These are phyloP conservation scores for Pneumocystis jirovecii DNA, from an alignment of 1,139 yeast species.

Conservation along the genomic window DNA sequence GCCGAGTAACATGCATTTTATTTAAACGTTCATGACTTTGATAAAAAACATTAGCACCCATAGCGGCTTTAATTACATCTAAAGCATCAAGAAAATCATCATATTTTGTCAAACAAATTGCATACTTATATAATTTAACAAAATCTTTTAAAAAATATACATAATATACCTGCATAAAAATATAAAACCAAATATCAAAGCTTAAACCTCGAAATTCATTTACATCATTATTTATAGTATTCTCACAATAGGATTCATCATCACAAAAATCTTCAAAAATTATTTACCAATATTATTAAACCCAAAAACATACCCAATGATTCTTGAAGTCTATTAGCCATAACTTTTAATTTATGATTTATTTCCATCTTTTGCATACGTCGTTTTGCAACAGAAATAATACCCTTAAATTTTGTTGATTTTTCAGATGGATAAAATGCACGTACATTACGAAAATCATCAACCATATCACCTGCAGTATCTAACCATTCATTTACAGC, in stretches of 20 bases:
- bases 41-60: slow-evolving; percentile 58
- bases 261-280: slow-evolving; percentile 33
- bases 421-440: slow-evolving; percentile 67
- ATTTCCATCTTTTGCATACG: slow-evolving; percentile 47
- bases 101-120: slow-evolving; percentile 47
- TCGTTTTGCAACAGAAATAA: slow-evolving; percentile 39
- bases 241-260: slow-evolving; percentile 30
- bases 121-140: slow-evolving; percentile 26
- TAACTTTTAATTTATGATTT: slow-evolving; percentile 33
- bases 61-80: slow-evolving; percentile 57
- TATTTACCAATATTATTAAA: slow-evolving; percentile 26
- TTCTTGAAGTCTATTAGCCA: slow-evolving; percentile 17
- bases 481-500: slow-evolving; percentile 74
- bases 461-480: slow-evolving; percentile 66
- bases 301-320: slow-evolving; percentile 5
- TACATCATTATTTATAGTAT: slow-evolving; percentile 25
- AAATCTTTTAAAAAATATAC: neutral
- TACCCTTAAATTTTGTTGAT: slow-evolving; percentile 50
- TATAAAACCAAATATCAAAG: slow-evolving; percentile 70
- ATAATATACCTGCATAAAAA: slow-evolving; percentile 43
- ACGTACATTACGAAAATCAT: slow-evolving; percentile 61
- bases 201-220: slow-evolving; percentile 57
- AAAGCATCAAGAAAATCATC: slow-evolving; percentile 57
- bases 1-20: slow-evolving; percentile 36
- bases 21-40: slow-evolving; percentile 43